Evolutionary conservation across 352 stramenopile genomes (phyloP).

Genomic region (Globisporangium camurandrum): DNA sequence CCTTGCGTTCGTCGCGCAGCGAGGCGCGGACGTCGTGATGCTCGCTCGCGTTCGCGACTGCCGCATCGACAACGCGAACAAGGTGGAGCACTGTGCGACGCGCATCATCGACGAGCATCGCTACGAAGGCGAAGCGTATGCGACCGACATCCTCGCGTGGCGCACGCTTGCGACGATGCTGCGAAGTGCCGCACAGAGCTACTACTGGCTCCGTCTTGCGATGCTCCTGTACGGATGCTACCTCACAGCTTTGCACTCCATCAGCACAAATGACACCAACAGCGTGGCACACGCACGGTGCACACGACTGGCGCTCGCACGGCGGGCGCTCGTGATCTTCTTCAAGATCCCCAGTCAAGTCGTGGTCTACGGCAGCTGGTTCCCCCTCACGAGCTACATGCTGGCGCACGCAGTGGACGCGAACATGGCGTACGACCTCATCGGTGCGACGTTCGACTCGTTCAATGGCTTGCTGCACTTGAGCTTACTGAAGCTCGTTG

Average conservation of each 20-base stretch:
- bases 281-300: not conserved
- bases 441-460: constrained; percentile 6
- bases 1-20: constrained; percentile 6
- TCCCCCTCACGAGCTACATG: constrained; percentile 17
- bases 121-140: constrained; percentile 10
- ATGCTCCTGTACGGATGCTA: constrained; percentile 5
- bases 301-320: not conserved
- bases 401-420: constrained; percentile 15
- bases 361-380: constrained; percentile 16
- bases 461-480: constrained; percentile 9
- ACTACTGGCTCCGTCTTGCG: constrained; percentile 9
- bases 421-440: constrained; percentile 13
- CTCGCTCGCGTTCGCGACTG: constrained; percentile 4
- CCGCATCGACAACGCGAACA: not conserved
- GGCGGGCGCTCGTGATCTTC: not conserved
- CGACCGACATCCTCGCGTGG: constrained; percentile 7
- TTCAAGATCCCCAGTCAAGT: constrained; percentile 15
- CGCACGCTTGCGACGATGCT: not conserved
- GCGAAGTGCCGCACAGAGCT: constrained; percentile 1
- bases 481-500: constrained; percentile 3
- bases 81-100: not conserved
- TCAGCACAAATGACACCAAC: no score
- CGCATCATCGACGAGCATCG: constrained; percentile 7
- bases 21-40: constrained; percentile 5
- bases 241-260: not conserved